Conservation (phyloP, 108 stramenopile genomes). For the Tribonema minus region DNA sequence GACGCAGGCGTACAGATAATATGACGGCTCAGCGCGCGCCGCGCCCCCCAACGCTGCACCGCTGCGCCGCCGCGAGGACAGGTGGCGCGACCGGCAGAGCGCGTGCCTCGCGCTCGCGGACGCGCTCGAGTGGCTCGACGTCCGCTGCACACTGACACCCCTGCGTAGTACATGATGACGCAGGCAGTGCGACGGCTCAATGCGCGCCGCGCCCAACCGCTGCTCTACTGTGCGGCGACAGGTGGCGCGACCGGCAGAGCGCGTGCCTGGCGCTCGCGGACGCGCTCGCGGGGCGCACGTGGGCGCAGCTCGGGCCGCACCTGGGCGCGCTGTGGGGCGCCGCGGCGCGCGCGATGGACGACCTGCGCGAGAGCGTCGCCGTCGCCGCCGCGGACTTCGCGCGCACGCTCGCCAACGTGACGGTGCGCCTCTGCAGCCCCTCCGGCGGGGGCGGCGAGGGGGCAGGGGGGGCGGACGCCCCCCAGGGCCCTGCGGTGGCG, state of each 20-base stretch:
- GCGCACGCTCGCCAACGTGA: constrained; percentile 31
- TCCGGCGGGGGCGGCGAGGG: not conserved
- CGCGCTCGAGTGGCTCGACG: too few species aligned
- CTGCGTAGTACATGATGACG: too few species aligned
- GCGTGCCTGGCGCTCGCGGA: constrained; percentile 33
- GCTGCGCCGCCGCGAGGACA: too few species aligned
- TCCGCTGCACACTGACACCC: too few species aligned
- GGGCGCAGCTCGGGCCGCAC: constrained; percentile 19
- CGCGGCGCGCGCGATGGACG: constrained; percentile 33
- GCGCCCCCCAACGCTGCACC: too few species aligned
- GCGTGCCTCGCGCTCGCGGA: constrained; percentile 33
- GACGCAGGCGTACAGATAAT: too few species aligned
- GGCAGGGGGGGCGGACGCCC: not conserved
- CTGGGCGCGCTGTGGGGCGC: constrained; percentile 32
- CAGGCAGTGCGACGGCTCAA: too few species aligned
- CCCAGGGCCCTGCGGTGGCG: constrained; percentile 2
- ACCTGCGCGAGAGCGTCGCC: constrained; percentile 33
- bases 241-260: constrained; percentile 36
- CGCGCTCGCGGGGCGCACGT: constrained; percentile 26
- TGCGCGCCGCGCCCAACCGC: too few species aligned
- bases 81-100: constrained; percentile 36
- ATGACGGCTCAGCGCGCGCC: too few species aligned
- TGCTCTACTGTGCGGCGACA: too few species aligned
- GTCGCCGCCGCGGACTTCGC: constrained; percentile 20
- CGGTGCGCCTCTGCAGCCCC: constrained; percentile 30